Conservation (phyloP, 257 asterid species). For the Coffea eugenioides region DNA sequence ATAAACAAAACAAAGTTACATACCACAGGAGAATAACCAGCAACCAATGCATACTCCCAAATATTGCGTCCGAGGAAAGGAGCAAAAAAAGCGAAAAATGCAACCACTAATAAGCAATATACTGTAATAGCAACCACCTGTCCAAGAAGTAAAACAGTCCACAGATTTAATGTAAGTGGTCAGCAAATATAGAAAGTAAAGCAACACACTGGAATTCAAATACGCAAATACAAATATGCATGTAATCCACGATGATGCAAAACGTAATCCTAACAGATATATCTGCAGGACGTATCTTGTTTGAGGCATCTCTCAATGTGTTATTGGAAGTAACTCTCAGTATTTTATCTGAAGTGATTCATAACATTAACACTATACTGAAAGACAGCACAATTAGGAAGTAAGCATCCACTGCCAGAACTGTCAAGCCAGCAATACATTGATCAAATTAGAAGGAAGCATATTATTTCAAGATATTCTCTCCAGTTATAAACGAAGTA, state of each 20-base stretch:
- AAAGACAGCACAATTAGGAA: not conserved
- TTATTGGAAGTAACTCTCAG: not conserved
- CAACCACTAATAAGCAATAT: not conserved
- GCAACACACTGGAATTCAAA: not conserved
- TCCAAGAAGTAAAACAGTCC: not conserved
- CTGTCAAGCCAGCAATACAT: not conserved
- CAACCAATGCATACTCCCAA: conserved; percentile 28
- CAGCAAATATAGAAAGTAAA: not conserved
- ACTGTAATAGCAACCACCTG: not conserved
- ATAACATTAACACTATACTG: not conserved
- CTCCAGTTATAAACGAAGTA: not conserved
- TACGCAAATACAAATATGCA: not conserved
- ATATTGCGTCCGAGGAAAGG: not conserved
- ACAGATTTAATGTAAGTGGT: not conserved
- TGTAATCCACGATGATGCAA: not conserved
- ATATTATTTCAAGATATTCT: not conserved
- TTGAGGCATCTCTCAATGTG: not conserved
- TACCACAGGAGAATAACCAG: conserved; percentile 92
- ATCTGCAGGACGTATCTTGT: no score
- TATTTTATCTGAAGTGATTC: no score
- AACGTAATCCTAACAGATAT: not conserved
- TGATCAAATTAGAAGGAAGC: not conserved
- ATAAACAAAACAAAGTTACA: conserved; percentile 28
- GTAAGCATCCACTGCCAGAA: not conserved
- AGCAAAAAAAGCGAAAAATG: conserved; percentile 1